Conservation (phyloP, 106 monocot species). For the Agapanthus africanus region DNA sequence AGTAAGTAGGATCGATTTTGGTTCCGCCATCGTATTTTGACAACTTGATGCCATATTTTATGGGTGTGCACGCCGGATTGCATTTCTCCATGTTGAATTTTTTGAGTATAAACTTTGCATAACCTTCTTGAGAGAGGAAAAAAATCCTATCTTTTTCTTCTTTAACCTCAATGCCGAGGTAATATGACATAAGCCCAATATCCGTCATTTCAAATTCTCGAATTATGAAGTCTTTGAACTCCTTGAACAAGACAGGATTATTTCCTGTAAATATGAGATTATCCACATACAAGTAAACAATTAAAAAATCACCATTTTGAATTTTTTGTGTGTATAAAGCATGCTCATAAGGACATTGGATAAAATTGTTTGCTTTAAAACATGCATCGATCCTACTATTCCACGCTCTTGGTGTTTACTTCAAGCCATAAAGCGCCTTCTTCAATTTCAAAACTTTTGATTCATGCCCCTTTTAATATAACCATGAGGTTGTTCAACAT, state of each 20-base stretch:
- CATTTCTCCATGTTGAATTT: slow-evolving; percentile 4
- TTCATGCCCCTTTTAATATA: background rate
- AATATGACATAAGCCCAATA: background rate
- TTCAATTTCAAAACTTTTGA: background rate
- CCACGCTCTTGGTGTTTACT: slow-evolving; percentile 3
- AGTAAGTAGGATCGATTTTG: background rate
- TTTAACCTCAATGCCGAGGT: slow-evolving; percentile 2
- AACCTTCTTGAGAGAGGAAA: background rate
- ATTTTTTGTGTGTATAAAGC: background rate
- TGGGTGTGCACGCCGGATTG: background rate
- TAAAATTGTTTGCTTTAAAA: background rate
- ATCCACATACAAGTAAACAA: slow-evolving; percentile 2
- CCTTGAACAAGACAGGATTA: background rate
- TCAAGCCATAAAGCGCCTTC: slow-evolving; percentile 7
- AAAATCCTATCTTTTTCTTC: background rate
- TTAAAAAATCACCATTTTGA: background rate
- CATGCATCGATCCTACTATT: background rate
- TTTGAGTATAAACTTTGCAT: background rate
- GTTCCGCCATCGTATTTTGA: background rate
- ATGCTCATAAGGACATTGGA: background rate
- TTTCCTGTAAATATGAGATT: slow-evolving; percentile 6
- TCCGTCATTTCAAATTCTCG: slow-evolving; percentile 10
- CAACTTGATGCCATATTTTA: background rate
- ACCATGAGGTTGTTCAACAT: background rate
- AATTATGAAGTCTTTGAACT: background rate